Conservation (phyloP, 495 filamentous ascomycete genomes). For the Elaphomyces granulatus region DNA sequence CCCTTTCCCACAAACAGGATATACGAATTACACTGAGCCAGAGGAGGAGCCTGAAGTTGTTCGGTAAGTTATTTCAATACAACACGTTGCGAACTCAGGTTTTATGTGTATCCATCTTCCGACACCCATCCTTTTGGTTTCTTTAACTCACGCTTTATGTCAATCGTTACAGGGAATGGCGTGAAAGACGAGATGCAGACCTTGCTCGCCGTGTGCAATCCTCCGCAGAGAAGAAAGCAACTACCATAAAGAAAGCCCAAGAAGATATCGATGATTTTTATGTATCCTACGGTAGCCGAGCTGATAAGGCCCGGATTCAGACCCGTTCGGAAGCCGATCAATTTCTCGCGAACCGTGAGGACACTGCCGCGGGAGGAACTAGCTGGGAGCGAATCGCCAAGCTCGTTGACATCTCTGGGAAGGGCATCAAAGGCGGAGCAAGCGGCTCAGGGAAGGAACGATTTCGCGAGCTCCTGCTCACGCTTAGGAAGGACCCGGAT, state of each 20-base stretch:
- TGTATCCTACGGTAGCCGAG: conserved; percentile 96
- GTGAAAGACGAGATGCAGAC: conserved; percentile 66
- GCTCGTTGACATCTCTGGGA: conserved; percentile 89
- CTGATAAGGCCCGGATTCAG: conserved; percentile 76
- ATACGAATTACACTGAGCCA: conserved; percentile 30
- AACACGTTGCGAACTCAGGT: neutral
- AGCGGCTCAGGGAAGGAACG: conserved; percentile 83
- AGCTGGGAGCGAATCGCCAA: conserved; percentile 98
- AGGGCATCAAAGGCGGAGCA: conserved; percentile 71
- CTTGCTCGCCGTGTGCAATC: conserved; percentile 64
- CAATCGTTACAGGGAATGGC: conserved; percentile 76
- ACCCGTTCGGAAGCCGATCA: conserved; percentile 87
- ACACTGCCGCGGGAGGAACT: conserved; percentile 84
- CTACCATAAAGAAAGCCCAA: conserved; percentile 73
- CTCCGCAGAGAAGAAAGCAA: conserved; percentile 58
- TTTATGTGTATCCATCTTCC: neutral
- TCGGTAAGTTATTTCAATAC: conserved; percentile 29
- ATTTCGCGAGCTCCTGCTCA: conserved; percentile 83
- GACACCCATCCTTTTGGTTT: too few species aligned
- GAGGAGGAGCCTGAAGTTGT: conserved; percentile 84
- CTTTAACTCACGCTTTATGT: too few species aligned
- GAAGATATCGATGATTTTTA: conserved; percentile 97
- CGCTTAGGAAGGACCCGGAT: conserved; percentile 84
- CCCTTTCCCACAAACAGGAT: conserved; percentile 49
- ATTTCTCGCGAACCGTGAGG: conserved; percentile 74